Evolutionary conservation across 345 rosid genomes (phyloP), one percentile per base, ranked within the genome.

Genomic region (Acer saccharum): DNA sequence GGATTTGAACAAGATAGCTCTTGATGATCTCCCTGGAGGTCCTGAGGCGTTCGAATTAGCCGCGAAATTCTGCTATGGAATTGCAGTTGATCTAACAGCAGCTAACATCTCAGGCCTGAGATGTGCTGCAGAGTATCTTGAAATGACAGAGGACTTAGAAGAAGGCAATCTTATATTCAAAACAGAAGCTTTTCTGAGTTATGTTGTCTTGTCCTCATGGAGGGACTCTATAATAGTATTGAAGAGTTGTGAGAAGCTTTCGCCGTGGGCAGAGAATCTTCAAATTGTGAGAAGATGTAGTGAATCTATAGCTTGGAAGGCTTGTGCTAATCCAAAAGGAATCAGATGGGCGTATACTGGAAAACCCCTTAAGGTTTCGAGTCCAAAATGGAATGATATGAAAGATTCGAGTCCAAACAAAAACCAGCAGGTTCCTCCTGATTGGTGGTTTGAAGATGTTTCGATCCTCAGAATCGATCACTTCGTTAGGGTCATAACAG

Each of bases 401-500:
- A 92, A 91, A 60, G 98, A 92, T 55, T 88, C 97, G 14, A 92
- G 97, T 73, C 97, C 99, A 3, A 87, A 91, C 79, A 84, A 91
- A 78, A 91, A n/a, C 82, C 93, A 88, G 68, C 86, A 84, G 67
- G 99, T 92, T 71, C 98, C 98, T 79, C 93, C 97, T 16, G 98
- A 96, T 69, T 96, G 99, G 99, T 96, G 99, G 99, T 96, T 96
- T 8, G 99, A 96, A 83, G 99, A 96, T 75, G 97, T 92, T 7
- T 89, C 98, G 0, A 89, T 96, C 79, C 91, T 96, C n/a, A 82
- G 99, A 78, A 96, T 94, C 16, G 98, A 94, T 78, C 99, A 96
- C 66, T 94, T 92, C 70, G 99, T 96, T 54, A 87, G 99, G 69
- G 99, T 96, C 1, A 80, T 94, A 67, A 96, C 99, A 0, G 98